These are phyloP conservation scores for Pezicula carpinea DNA, from an alignment of 2,329 filamentous ascomycete genomes.

Conservation along the genomic window DNA sequence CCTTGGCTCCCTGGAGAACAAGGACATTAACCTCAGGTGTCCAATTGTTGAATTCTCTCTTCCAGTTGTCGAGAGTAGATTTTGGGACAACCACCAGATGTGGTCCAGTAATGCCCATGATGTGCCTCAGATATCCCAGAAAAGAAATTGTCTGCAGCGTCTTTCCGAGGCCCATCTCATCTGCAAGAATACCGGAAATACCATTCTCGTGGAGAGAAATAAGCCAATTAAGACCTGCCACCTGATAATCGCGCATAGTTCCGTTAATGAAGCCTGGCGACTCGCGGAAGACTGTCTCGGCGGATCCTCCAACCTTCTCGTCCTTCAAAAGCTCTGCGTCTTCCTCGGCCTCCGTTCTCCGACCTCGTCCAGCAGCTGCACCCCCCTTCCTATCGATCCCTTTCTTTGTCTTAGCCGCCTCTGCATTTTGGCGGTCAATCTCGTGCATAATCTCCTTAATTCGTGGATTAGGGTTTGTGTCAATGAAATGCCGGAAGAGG, in stretches of 20 bases:
- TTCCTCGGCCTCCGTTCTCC: constrained; percentile 95
- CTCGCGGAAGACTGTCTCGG: constrained; percentile 88
- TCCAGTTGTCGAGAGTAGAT: constrained; percentile 98
- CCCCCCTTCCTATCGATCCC: constrained; percentile 77
- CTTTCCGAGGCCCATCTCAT: constrained; percentile 98
- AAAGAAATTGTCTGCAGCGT: constrained; percentile 97
- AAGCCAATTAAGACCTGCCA: constrained; percentile 94
- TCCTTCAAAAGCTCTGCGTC: constrained; percentile 85
- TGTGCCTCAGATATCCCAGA: constrained; percentile 86
- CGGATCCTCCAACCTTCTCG: constrained; percentile 80
- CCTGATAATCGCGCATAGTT: constrained; percentile 92
- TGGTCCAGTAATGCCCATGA: constrained; percentile 83
- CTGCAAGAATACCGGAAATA: constrained; percentile 94
- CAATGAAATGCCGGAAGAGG: constrained; percentile 97
- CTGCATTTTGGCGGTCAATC: constrained; percentile 88
- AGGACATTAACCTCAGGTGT: constrained; percentile 93
- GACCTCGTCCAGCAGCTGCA: constrained; percentile 69
- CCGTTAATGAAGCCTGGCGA: constrained; percentile 87
- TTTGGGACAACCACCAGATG: constrained; percentile 93
- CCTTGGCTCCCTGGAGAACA: constrained; percentile 91
- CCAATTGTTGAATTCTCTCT: constrained; percentile 89
- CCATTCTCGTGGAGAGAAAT: constrained; percentile 97
- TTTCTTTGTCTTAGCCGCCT: constrained; percentile 67
- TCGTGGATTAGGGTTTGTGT: constrained; percentile 91
- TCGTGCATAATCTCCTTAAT: constrained; percentile 91